phyloP scores from a whole-genome alignment of 2,329 filamentous ascomycete species.

The Emmonsiellopsis sp. region DNA sequence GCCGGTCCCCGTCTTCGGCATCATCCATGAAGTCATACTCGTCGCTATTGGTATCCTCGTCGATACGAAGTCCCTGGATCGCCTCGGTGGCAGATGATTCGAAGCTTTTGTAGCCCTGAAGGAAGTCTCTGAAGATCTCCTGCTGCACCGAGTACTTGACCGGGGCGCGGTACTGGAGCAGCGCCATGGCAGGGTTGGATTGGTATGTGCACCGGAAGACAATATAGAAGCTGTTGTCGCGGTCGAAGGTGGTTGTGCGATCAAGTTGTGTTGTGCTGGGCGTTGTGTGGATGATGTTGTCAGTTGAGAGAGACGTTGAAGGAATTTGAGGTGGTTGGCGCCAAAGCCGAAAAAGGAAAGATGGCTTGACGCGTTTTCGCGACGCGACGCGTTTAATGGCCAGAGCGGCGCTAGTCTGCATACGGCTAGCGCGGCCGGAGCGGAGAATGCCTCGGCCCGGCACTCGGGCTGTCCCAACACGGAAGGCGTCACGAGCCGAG shows the following conservation, averaged over 20 bases:
- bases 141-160: constrained; percentile 87
- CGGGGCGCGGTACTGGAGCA: constrained; percentile 65
- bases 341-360: not conserved
- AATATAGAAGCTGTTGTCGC: not conserved
- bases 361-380: constrained; percentile 1
- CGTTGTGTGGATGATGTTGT: not conserved
- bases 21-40: constrained; percentile 92
- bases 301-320: not conserved
- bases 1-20: constrained; percentile 43
- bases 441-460: constrained; percentile 26
- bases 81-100: constrained; percentile 66
- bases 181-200: constrained; percentile 58
- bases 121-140: constrained; percentile 71
- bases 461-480: constrained; percentile 9
- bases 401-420: constrained; percentile 9
- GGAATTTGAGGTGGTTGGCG: not conserved
- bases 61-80: constrained; percentile 73
- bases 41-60: constrained; percentile 77
- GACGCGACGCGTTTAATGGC: constrained; percentile 9
- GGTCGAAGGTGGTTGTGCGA: not conserved
- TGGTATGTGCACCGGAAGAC: not conserved
- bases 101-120: constrained; percentile 74
- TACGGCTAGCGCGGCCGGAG: constrained; percentile 16
- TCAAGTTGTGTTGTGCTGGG: not conserved
- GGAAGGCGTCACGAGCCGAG: constrained; percentile 11